A percentile compares a stretch with the other conserved stretches of the same genome.
These are phyloP conservation scores for Conticribra guillardii DNA, from an alignment of 108 stramenopile species.

Conservation along the genomic window DNA sequence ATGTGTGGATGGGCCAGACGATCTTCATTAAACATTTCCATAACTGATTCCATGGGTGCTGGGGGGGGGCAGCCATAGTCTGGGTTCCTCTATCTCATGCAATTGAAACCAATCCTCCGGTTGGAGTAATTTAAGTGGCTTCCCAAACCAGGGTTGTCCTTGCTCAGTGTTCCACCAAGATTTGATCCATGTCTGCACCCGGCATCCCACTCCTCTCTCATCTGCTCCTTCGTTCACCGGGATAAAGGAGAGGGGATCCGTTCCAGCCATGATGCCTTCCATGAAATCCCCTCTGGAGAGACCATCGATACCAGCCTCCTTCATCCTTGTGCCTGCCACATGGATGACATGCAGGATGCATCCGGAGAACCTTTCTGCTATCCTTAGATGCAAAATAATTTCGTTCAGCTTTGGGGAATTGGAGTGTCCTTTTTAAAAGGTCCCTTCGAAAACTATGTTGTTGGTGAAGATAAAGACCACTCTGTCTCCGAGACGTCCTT, in stretches of 20 bases:
- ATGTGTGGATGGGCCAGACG: slow-evolving; percentile 13
- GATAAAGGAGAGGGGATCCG: slow-evolving; percentile 1
- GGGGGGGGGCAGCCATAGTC: slow-evolving; percentile 22
- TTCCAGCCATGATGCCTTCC: slow-evolving; percentile 50
- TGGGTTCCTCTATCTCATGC: slow-evolving; percentile 11
- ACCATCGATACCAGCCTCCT: slow-evolving; percentile 19
- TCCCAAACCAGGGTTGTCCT: slow-evolving; percentile 3
- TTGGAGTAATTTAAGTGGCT: background rate
- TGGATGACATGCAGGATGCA: slow-evolving; percentile 20
- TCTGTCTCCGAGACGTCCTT: slow-evolving; percentile 1
- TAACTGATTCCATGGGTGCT: slow-evolving; percentile 5
- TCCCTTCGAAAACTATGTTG: slow-evolving; percentile 43
- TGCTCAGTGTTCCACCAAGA: slow-evolving; percentile 6
- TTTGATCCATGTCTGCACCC: slow-evolving; percentile 5
- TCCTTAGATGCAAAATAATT: slow-evolving; percentile 31
- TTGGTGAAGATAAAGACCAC: slow-evolving; percentile 55
- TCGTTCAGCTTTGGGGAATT: slow-evolving; percentile 21
- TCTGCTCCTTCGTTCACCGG: slow-evolving; percentile 15
- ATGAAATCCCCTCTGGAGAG: slow-evolving; percentile 42
- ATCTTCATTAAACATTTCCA: slow-evolving; percentile 7
- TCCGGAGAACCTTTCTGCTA: background rate
- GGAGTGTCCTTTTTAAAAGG: slow-evolving; percentile 52
- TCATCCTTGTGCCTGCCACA: slow-evolving; percentile 24
- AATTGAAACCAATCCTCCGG: slow-evolving; percentile 16
- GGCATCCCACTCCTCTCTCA: background rate